Percentiles rank a stretch among this genome's conserved stretches.
Conservation (phyloP, 2,329 filamentous ascomycete species). For the Byssochlamys sp. region DNA sequence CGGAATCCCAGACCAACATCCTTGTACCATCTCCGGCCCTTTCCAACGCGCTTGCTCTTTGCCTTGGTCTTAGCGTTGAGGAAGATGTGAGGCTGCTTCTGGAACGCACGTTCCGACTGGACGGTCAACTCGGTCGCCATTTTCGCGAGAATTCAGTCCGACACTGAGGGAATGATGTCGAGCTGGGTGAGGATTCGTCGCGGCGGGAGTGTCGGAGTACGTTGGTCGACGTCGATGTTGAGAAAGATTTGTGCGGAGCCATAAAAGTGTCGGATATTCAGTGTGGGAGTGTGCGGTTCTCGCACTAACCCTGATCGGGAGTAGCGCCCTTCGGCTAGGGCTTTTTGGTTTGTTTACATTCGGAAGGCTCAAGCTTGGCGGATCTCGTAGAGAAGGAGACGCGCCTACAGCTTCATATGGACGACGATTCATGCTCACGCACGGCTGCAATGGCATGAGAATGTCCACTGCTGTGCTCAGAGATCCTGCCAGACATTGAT, state of each 20-base stretch:
- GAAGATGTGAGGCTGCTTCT: slow-evolving; percentile 99
- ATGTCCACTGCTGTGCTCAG: background rate
- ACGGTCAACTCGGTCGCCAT: slow-evolving; percentile 99
- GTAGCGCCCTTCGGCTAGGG: slow-evolving; percentile 32
- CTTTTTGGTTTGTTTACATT: slow-evolving; percentile 36
- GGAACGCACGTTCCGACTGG: slow-evolving; percentile 99
- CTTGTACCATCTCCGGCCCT: slow-evolving; percentile 98
- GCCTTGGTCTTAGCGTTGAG: slow-evolving; percentile 89
- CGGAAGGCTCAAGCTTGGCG: slow-evolving; percentile 18
- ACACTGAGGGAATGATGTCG: slow-evolving; percentile 31
- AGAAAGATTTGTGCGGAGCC: slow-evolving; percentile 28
- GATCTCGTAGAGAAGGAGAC: slow-evolving; percentile 1
- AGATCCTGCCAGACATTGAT: background rate
- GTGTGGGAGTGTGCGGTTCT: slow-evolving; percentile 28
- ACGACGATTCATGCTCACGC: background rate
- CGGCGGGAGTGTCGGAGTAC: slow-evolving; percentile 22
- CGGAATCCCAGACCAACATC: slow-evolving; percentile 98
- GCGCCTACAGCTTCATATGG: slow-evolving; percentile 19
- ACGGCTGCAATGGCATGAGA: background rate
- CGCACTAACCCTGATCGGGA: slow-evolving; percentile 22
- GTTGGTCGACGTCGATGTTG: slow-evolving; percentile 31
- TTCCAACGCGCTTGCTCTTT: slow-evolving; percentile 70
- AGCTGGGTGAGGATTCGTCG: slow-evolving; percentile 24
- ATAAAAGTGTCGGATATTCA: slow-evolving; percentile 26
- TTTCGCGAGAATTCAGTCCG: slow-evolving; percentile 48